Percentiles rank a stretch among this genome's conserved stretches.
These are phyloP conservation scores for Fusarium austroafricanum DNA, from an alignment of 2,329 filamentous ascomycete genomes.

Conservation along the genomic window DNA sequence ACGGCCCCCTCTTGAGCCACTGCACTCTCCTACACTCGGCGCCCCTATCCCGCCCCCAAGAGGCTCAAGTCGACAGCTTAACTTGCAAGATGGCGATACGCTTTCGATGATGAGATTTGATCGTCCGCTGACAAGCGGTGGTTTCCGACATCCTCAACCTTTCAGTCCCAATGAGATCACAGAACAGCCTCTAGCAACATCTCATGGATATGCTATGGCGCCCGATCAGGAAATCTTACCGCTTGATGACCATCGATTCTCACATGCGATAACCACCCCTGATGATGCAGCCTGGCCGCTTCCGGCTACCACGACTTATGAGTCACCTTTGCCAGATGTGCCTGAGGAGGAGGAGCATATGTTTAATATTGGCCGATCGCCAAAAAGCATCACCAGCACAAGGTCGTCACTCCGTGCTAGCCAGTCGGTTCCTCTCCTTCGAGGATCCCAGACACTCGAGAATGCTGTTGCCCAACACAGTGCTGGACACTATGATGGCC, in stretches of 20 bases:
- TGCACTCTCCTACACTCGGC: conserved; percentile 48
- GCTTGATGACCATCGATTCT: conserved; percentile 41
- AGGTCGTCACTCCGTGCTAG: conserved; percentile 65
- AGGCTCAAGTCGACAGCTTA: conserved; percentile 65
- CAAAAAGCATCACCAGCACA: conserved; percentile 60
- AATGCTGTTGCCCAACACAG: conserved; percentile 51
- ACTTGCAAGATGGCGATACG: conserved; percentile 58
- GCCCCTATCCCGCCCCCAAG: conserved; percentile 62
- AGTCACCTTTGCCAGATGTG: conserved; percentile 66
- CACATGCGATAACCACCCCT: conserved; percentile 57
- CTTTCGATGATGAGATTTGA: conserved; percentile 52
- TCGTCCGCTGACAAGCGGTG: conserved; percentile 58
- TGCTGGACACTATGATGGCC: conserved; percentile 32
- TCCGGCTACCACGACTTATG: conserved; percentile 48
- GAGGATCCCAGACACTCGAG: conserved; percentile 59
- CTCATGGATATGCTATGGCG: conserved; percentile 17
- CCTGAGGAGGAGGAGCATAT: conserved; percentile 71
- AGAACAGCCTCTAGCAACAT: conserved; percentile 35
- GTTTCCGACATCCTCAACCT: conserved; percentile 59
- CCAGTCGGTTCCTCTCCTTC: conserved; percentile 66
- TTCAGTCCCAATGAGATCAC: conserved; percentile 49
- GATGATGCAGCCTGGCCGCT: conserved; percentile 59
- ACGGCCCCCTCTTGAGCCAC: conserved; percentile 48
- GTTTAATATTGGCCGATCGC: conserved; percentile 53
- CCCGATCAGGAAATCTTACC: conserved; percentile 19